phyloP scores from a whole-genome alignment of 352 stramenopile genomes.

The Pseudoperonospora humuli region DNA sequence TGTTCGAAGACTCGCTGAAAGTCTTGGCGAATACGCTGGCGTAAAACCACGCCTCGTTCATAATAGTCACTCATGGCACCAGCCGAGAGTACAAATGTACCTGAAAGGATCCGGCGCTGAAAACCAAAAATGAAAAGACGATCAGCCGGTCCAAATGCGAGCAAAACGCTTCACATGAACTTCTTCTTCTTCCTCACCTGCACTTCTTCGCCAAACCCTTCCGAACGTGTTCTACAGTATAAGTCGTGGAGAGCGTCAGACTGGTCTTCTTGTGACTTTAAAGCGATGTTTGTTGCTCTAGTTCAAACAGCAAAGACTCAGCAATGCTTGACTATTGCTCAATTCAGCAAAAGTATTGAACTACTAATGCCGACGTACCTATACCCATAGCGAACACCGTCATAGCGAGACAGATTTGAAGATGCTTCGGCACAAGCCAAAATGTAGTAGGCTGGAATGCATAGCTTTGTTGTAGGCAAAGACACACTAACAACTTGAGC shows the following conservation, averaged over 20 bases:
- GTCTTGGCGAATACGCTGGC: constrained; percentile 70
- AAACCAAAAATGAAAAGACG: neutral
- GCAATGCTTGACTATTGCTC: too few relatives aligned
- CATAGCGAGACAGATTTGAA: constrained; percentile 96
- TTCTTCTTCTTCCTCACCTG: constrained; percentile 36
- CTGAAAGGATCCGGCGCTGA: constrained; percentile 84
- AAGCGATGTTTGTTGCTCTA: constrained; percentile 45
- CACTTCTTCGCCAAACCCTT: constrained; percentile 90
- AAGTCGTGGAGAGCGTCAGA: constrained; percentile 78
- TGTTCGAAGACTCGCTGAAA: constrained; percentile 52
- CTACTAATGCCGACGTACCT: constrained; percentile 22
- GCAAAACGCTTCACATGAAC: neutral
- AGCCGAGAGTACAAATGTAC: constrained; percentile 86
- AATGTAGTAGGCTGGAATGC: constrained; percentile 97
- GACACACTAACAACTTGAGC: constrained; percentile 72
- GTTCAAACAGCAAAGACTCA: constrained; percentile 1
- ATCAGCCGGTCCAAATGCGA: neutral
- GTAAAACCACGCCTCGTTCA: constrained; percentile 73
- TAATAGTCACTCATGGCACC: constrained; percentile 88
- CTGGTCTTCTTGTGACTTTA: constrained; percentile 50
- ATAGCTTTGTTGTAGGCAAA: constrained; percentile 74
- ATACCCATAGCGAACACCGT: constrained; percentile 91
- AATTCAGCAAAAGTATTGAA: neutral
- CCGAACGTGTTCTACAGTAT: constrained; percentile 79
- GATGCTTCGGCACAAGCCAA: constrained; percentile 95